Conservation (phyloP, 208 protist species). For the Trypanosoma mega region DNA sequence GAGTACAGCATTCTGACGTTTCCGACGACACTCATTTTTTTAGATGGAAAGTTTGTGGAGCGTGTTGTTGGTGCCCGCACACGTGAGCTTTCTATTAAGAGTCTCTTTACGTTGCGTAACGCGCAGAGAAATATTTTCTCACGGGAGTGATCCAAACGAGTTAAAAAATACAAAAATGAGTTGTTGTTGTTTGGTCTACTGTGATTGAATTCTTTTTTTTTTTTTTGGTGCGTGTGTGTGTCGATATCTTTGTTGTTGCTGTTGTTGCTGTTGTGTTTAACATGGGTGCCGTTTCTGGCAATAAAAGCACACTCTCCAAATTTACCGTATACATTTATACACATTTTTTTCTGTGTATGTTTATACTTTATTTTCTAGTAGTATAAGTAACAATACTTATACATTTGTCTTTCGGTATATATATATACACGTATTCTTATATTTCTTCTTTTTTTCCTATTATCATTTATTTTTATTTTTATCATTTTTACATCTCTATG, state of each 20-base stretch:
- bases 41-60: constrained; percentile 68
- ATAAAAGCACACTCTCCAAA: too few species aligned
- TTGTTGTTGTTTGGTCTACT: not conserved
- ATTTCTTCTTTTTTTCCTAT: not conserved
- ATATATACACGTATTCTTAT: not conserved
- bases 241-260: too few species aligned
- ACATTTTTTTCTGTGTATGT: too few species aligned
- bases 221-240: not conserved
- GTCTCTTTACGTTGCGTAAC: constrained; percentile 81
- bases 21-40: constrained; percentile 72
- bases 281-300: not conserved
- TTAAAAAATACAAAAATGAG: not conserved
- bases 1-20: constrained; percentile 76
- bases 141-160: constrained; percentile 29
- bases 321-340: too few species aligned
- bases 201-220: not conserved
- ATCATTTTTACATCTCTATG: not conserved
- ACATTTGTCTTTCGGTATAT: too few species aligned
- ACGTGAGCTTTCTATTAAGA: constrained; percentile 81
- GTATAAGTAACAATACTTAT: too few species aligned
- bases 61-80: constrained; percentile 63
- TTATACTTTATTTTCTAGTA: too few species aligned
- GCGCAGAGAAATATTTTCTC: constrained; percentile 69
- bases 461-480: constrained; percentile 5
- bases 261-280: too few species aligned